Conservation (phyloP, 768 basidiomycete species). For the Boletus subparvulus region DNA sequence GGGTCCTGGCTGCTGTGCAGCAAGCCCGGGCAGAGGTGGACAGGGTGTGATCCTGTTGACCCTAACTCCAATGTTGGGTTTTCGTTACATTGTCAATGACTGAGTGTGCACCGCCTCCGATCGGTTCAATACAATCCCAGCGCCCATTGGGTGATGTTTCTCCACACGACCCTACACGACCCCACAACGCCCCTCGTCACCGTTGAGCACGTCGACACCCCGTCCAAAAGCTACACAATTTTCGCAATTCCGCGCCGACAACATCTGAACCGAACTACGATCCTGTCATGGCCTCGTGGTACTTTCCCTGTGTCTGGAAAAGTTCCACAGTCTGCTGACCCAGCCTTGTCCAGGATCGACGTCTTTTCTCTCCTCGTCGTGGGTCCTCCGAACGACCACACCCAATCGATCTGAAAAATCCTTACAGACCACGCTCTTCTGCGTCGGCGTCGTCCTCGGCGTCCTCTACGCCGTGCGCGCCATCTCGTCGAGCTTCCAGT, state of each 20-base stretch:
- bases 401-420: neutral
- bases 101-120: neutral
- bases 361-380: conserved; percentile 19
- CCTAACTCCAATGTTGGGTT: neutral
- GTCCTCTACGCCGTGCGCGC: conserved; percentile 38
- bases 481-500: conserved; percentile 43
- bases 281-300: conserved; percentile 19
- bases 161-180: no score
- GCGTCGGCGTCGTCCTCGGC: conserved; percentile 47
- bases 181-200: no score
- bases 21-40: conserved; percentile 41
- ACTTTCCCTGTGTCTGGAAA: neutral
- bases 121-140: no score
- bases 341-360: conserved; percentile 10
- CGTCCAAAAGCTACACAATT: no score
- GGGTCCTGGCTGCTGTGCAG: conserved; percentile 74
- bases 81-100: neutral
- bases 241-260: no score
- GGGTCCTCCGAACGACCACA: neutral
- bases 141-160: no score
- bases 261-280: neutral
- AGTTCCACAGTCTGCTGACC: neutral
- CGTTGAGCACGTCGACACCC: no score
- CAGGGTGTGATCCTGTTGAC: neutral
- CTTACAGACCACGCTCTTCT: conserved; percentile 39